A percentile compares a stretch with the other conserved stretches of the same genome.
Conservation (phyloP, 805 yeast genomes). For the Metschnikowia santaceciliae region DNA sequence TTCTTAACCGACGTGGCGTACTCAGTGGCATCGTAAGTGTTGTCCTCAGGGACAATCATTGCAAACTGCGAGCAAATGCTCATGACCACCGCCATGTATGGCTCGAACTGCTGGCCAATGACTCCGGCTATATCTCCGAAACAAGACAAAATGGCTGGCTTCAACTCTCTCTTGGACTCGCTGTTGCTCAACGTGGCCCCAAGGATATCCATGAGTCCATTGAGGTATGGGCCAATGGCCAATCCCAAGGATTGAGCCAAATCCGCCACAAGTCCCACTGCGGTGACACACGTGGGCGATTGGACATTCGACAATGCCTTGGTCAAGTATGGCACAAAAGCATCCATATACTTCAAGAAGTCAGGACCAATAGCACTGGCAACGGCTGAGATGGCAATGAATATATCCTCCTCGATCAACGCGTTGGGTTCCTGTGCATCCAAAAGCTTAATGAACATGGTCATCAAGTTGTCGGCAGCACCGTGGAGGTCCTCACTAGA, state of each 20-base stretch:
- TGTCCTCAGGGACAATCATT: slow-evolving; percentile 58
- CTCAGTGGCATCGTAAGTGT: slow-evolving; percentile 70
- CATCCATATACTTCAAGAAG: slow-evolving; percentile 73
- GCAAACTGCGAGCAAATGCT: slow-evolving; percentile 68
- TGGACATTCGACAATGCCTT: slow-evolving; percentile 79
- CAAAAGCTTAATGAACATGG: slow-evolving; percentile 69
- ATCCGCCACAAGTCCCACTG: slow-evolving; percentile 94
- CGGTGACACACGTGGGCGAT: slow-evolving; percentile 78
- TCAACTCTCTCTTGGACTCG: slow-evolving; percentile 71
- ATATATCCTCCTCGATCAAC: slow-evolving; percentile 88
- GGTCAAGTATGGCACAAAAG: slow-evolving; percentile 78
- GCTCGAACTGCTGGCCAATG: slow-evolving; percentile 71
- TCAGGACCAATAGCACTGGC: slow-evolving; percentile 73
- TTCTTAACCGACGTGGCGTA: slow-evolving; percentile 70
- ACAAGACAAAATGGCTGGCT: slow-evolving; percentile 85
- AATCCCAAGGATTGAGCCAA: slow-evolving; percentile 83
- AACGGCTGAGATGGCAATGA: slow-evolving; percentile 85
- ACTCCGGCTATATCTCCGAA: slow-evolving; percentile 95
- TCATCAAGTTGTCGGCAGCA: slow-evolving; percentile 84
- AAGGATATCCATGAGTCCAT: slow-evolving; percentile 77
- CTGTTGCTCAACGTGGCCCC: slow-evolving; percentile 67
- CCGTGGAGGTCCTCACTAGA: slow-evolving; percentile 58
- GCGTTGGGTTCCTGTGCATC: slow-evolving; percentile 58
- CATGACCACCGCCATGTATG: slow-evolving; percentile 77
- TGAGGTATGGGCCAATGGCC: slow-evolving; percentile 67